Evolutionary conservation across 768 basidiomycete species (phyloP).

Genomic region (Coprinellus micaceus): DNA sequence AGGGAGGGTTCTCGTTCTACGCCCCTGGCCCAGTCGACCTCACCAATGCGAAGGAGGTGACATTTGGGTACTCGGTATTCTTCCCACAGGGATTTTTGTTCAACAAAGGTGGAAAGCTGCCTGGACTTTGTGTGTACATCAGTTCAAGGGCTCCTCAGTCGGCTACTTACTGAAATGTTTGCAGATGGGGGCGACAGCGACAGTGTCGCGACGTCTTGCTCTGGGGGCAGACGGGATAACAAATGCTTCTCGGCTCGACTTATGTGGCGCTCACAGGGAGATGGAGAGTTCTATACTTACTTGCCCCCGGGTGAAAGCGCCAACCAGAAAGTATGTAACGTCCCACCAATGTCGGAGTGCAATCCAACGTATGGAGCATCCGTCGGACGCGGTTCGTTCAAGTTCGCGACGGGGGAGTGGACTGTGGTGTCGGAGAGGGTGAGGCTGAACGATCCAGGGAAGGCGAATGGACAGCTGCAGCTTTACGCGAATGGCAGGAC

Average conservation of each 20-base stretch:
- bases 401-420: slow-evolving; percentile 61
- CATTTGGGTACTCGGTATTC: slow-evolving; percentile 58
- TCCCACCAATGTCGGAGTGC: slow-evolving; percentile 47
- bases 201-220: slow-evolving; percentile 49
- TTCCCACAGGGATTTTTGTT: slow-evolving; percentile 64
- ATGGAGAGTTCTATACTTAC: slow-evolving; percentile 71
- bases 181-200: slow-evolving; percentile 55
- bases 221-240: slow-evolving; percentile 57
- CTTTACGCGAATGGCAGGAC: slow-evolving; percentile 63
- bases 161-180: slow-evolving; percentile 4
- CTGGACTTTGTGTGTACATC: slow-evolving; percentile 56
- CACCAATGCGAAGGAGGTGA: slow-evolving; percentile 60
- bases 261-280: slow-evolving; percentile 63
- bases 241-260: slow-evolving; percentile 62
- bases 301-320: slow-evolving; percentile 47
- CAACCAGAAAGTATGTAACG: slow-evolving; percentile 48
- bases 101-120: slow-evolving; percentile 67
- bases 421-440: slow-evolving; percentile 65
- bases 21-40: slow-evolving; percentile 58
- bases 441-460: slow-evolving; percentile 66
- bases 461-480: slow-evolving; percentile 69
- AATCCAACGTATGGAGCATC: slow-evolving; percentile 64
- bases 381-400: slow-evolving; percentile 66
- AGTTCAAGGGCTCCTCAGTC: neutral
- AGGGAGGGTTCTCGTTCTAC: slow-evolving; percentile 71